These are phyloP conservation scores for Coemansia asiatica DNA, from an alignment of 192 early-diverging fungal species.

Conservation along the genomic window DNA sequence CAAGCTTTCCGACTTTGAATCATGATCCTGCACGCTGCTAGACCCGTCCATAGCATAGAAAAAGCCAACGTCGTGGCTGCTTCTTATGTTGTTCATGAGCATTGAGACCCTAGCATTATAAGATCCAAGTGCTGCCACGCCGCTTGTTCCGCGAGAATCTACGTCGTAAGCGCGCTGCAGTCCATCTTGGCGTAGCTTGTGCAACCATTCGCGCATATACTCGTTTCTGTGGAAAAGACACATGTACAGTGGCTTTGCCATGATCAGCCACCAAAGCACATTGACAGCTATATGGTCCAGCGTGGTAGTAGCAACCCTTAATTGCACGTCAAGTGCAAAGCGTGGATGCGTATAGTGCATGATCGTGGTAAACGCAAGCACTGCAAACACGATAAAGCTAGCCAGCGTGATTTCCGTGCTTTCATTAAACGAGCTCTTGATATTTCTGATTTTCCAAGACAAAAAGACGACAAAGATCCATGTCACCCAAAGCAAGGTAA, in stretches of 20 bases:
- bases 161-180: background rate
- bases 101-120: constrained; percentile 1
- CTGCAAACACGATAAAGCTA: constrained; percentile 22
- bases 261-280: constrained; percentile 25
- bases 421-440: constrained; percentile 55
- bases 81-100: background rate
- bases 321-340: constrained; percentile 19
- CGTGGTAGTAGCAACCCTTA: constrained; percentile 31
- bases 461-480: constrained; percentile 27
- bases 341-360: constrained; percentile 28
- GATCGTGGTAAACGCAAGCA: constrained; percentile 30
- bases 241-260: constrained; percentile 4
- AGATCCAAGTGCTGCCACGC: background rate
- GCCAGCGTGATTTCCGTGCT: constrained; percentile 29
- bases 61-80: background rate
- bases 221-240: background rate
- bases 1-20: background rate
- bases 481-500: constrained; percentile 37
- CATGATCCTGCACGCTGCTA: background rate
- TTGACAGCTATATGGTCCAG: constrained; percentile 37
- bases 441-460: constrained; percentile 45
- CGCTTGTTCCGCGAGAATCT: constrained; percentile 15
- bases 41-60: background rate
- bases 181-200: constrained; percentile 7
- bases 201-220: background rate